Percentiles rank a stretch among this genome's conserved stretches.
These are phyloP conservation scores for Dryadomyces quercivorus DNA, from an alignment of 2,329 filamentous ascomycete genomes.

Conservation along the genomic window DNA sequence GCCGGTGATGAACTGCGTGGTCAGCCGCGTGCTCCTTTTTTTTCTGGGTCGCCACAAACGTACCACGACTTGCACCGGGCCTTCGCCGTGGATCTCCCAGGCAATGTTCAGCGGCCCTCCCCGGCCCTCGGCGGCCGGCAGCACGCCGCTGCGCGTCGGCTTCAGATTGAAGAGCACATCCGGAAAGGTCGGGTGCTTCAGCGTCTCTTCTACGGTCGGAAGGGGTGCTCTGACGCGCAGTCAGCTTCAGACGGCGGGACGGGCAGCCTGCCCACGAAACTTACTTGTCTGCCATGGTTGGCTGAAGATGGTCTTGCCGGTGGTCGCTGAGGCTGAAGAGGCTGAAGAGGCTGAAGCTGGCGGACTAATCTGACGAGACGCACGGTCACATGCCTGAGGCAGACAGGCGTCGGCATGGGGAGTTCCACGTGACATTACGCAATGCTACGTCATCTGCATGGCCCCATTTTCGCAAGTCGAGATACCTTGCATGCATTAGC, in stretches of 20 bases:
- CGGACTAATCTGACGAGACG: too few relatives aligned
- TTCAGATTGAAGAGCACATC: conserved; percentile 58
- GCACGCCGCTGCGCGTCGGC: conserved; percentile 47
- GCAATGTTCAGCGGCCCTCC: conserved; percentile 66
- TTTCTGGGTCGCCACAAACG: conserved; percentile 23
- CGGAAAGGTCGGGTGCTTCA: conserved; percentile 53
- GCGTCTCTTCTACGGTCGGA: conserved; percentile 40
- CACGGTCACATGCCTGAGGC: too few relatives aligned
- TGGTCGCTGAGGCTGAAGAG: neutral
- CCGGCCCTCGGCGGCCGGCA: conserved; percentile 53
- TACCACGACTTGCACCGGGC: conserved; percentile 62
- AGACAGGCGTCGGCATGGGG: too few relatives aligned
- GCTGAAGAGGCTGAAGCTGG: neutral
- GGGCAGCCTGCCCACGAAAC: neutral
- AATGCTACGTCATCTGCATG: too few relatives aligned
- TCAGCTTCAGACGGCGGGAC: too few relatives aligned
- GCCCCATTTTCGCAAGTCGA: too few relatives aligned
- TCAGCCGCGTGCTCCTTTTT: neutral
- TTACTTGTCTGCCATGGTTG: neutral
- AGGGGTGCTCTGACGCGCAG: neutral
- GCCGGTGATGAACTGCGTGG: conserved; percentile 62
- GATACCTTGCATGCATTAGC: too few relatives aligned
- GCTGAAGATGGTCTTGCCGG: neutral
- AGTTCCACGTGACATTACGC: too few relatives aligned
- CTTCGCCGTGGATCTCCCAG: conserved; percentile 71